Conservation (phyloP, 192 early-diverging fungal genomes). For the Physocladia obscura region DNA sequence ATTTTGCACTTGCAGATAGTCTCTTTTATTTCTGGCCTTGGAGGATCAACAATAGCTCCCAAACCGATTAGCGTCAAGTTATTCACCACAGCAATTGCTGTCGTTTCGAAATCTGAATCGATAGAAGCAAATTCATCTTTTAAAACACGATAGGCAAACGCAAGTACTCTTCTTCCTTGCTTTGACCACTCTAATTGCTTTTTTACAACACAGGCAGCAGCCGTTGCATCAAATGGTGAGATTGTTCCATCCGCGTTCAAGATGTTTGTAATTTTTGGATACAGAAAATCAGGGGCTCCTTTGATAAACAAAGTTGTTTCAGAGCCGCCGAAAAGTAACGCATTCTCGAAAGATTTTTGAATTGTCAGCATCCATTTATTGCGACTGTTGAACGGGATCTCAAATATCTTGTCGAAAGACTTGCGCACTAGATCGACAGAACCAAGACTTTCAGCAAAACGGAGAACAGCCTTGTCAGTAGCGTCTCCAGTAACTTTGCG, state of each 20-base stretch:
- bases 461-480: constrained; percentile 34
- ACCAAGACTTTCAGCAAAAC: constrained; percentile 36
- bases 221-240: constrained; percentile 35
- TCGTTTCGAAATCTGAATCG: constrained; percentile 35
- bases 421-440: constrained; percentile 25
- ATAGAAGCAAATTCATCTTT: not conserved
- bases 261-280: constrained; percentile 60
- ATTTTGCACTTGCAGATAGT: constrained; percentile 57
- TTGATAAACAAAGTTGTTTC: constrained; percentile 61
- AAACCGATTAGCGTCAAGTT: constrained; percentile 72
- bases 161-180: constrained; percentile 83
- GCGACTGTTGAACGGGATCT: constrained; percentile 87
- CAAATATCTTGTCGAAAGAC: constrained; percentile 68
- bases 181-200: constrained; percentile 59
- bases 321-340: not conserved
- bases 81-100: too few relatives aligned
- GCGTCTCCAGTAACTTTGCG: constrained; percentile 53
- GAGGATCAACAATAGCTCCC: constrained; percentile 77
- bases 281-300: constrained; percentile 76
- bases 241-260: constrained; percentile 58
- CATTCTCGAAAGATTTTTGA: not conserved
- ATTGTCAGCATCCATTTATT: constrained; percentile 90
- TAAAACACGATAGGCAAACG: constrained; percentile 61
- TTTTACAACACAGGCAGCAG: constrained; percentile 53
- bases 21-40: constrained; percentile 68